Base-by-base conservation (phyloP, 176 grass and related monocot genomes). In the Ananas comosus region DNA sequence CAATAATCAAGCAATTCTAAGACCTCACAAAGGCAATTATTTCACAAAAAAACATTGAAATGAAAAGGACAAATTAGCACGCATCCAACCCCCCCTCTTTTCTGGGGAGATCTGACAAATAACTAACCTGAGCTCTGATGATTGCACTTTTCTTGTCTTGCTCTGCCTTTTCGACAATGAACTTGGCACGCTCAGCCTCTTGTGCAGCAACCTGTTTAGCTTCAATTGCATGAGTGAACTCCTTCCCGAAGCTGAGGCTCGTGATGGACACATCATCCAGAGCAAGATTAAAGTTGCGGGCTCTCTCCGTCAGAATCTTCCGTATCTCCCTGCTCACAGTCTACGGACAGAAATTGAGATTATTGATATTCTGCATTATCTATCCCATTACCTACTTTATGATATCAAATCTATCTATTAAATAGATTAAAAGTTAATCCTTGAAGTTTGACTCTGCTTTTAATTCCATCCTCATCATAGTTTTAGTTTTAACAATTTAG, bases 211-310 rank as follows among this genome's bases (percentile, higher is more conserved):
- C 93, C 74, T 96, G 93, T 68, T 96, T 96, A 51, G 93, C 84
- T 86, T 99, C 90, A 75, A 99, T 93, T 27, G 94, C 94, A 85
- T 84, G 80, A 51, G 94, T 93, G 23, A 99, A 99, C 82, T 93
- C 94, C 69, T 85, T 97, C 48, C 89, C 89, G 69, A 93, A 97
- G 71, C 89, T 88, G 52, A 93, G 82, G 68, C 81, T 91, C 25
- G 92, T 96, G 64, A 96, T 96, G 67, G 92, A 96, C 63, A 91
- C 92, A 76, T 96, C 88, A 89, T 96, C 92, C 57, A 96, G 80
- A 54, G 83, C 86, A 27, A 96, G 82, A 61, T 91, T 96, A 83
- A 96, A 96, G 82, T 93, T 99, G 22, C 51, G 83, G 14, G 89
- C 94, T 69, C 94, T 86, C 65, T 93, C 94, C 58, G 94, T 99